Evolutionary conservation across 257 asterid species (phyloP), one percentile per base, ranked within the genome.

Genomic region (Gardenia jasminoides): DNA sequence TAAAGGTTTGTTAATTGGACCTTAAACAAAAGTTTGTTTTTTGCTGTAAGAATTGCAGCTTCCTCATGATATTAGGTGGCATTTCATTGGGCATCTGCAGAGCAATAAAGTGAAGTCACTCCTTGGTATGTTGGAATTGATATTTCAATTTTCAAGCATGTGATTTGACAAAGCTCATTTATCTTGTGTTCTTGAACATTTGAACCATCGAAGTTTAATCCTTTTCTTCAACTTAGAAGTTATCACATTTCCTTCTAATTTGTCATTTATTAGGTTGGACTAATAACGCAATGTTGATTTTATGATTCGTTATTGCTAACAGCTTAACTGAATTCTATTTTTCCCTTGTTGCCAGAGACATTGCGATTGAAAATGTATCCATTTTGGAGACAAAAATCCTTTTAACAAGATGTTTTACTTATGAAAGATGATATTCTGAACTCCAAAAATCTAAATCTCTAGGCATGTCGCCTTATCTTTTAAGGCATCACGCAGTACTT

Each of bases 51-150:
- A 28, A 22, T 68, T 80, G 82, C 91, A 93, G 98, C 93, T 93
- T 68, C 98, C 98, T 0, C 84, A 83, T 70, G 98, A 93, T 80
- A 92, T 93, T 80, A 86, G 87, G 71, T 93, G 98, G 98, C 97
- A 92, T 84, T 93, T 90, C 76, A 74, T 90, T 12, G 96, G 97
- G 86, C 96, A 93, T 85, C 88, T 92, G 88, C 97, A 93, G 92
- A 89, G 92, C 89, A 92, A 93, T 83, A 93, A 93, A 92, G 97
- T 84, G 80, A 93, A 93, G 80, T 68, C 88, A 74, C 90, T 93
- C 70, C 81, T 92, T 62, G 85, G 98, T 91, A 86, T 43, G 91
- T 64, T 79, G 28, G 16, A 6, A 26, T 73, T 78, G 44, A 20
- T 69, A 10, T 73, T 31, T 70, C 26, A 9, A 52, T 10, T 73